Base-by-base conservation (phyloP, 2,329 filamentous ascomycete genomes). In the Fusarium brevicatenulatum region DNA sequence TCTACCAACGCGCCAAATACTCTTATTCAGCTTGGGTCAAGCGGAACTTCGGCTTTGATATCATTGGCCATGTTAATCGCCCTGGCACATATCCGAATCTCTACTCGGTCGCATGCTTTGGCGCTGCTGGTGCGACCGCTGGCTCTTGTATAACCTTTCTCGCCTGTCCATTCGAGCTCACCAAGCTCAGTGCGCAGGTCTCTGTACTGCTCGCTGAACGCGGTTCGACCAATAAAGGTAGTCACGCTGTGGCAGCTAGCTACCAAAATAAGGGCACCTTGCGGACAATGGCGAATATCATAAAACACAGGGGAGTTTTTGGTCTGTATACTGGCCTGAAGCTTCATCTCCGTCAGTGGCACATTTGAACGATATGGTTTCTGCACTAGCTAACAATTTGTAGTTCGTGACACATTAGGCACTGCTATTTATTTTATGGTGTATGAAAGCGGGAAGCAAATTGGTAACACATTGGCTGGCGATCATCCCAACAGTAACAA, bases 391-490 rank as follows among this genome's bases (percentile, higher is more conserved):
- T 74, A 63, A 71, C 32, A 25, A n/a, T 28, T 34, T 37, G 42
- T 42, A 93, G 93, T 95, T 77, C 89, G 94, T 68, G 94, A 97
- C 82, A 95, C 93, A 2, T 86, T 96, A 68, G 94, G 94, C 60
- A 97, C 94, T 3, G 89, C 90, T 36, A 93, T 95, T 65, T 97
- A 97, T 81, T 97, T 97, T 79, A 93, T 93, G 84, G 95, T 94
- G 36, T 97, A 97, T 80, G 94, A 97, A 82, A 95, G 92, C 80
- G 90, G 91, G 76, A 97, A 97, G 80, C 93, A 96, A 80, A 83
- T 95, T 30, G 88, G 95, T 71, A 93, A 92, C 25, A 94, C 93
- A 21, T 90, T 93, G 72, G 90, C 89, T 46, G 89, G 92, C 53
- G 92, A 92, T 71, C 88, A 88, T 68, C 91, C 91, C 12, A 90